These are phyloP conservation scores for Macrocybe gigantea DNA, from an alignment of 768 basidiomycete genomes.

Conservation along the genomic window DNA sequence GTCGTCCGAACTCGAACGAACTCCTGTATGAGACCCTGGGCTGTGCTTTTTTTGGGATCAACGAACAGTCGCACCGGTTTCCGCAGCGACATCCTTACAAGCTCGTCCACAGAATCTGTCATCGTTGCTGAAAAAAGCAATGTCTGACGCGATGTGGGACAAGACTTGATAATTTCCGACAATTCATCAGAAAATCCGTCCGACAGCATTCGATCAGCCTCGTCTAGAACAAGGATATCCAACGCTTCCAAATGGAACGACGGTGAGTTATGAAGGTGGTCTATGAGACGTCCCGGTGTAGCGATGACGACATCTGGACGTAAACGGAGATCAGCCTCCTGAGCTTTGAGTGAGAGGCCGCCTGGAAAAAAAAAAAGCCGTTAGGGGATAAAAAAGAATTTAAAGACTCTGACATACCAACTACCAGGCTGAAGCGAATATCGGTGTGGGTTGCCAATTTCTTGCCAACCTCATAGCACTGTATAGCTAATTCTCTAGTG, in stretches of 20 bases:
- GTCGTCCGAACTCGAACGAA: conserved; percentile 88
- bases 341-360: conserved; percentile 89
- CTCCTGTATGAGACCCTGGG: conserved; percentile 85
- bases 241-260: conserved; percentile 89
- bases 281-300: conserved; percentile 95
- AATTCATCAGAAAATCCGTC: conserved; percentile 96
- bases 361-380: conserved; percentile 37
- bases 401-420: conserved; percentile 48
- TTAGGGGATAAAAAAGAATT: conserved; percentile 3
- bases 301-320: conserved; percentile 94
- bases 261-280: conserved; percentile 94
- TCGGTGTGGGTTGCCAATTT: conserved; percentile 86
- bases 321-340: conserved; percentile 78
- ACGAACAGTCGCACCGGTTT: conserved; percentile 94
- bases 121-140: conserved; percentile 99
- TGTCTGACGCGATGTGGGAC: conserved; percentile 85
- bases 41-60: conserved; percentile 86
- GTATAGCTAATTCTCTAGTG: conserved; percentile 92
- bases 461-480: conserved; percentile 88
- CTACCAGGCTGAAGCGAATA: conserved; percentile 84
- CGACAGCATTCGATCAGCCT: conserved; percentile 95
- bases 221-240: conserved; percentile 92
- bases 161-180: conserved; percentile 86
- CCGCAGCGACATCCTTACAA: conserved; percentile 88
- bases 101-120: conserved; percentile 93